Base-by-base conservation (phyloP, 2,329 filamentous ascomycete genomes). In the Cyanodermella asteris region DNA sequence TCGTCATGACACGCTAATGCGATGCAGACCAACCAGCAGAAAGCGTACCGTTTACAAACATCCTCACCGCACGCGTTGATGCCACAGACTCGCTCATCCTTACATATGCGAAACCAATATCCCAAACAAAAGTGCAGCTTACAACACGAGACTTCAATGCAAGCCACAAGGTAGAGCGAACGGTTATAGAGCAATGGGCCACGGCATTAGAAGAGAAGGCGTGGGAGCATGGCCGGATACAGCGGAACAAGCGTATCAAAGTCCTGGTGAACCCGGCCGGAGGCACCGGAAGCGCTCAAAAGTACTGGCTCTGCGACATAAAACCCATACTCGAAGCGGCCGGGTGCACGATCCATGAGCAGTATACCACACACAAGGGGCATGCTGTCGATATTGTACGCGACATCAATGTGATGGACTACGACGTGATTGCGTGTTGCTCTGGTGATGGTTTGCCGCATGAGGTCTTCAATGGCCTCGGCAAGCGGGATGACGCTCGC, bases 381-480 rank as follows among this genome's bases (percentile, higher is more conserved):
- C 75, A 94, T 48, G 87, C 77, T 1, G 58, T 72, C 2, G 72
- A 78, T 12, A 70, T 94, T 31, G 71, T 69, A 7, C 60, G 75
- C 41, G 59, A 68, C 20, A 50, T 91, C 24, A 76, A 93, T 41
- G 60, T 87, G 15, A 64, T 81, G 23, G 64, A 61, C 2, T 91
- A 70, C 46, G 87, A 97, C 50, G 72, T 81, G 6, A 63, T 94
- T 9, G 69, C 84, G 14, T 77, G 78, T 33, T 87, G 80, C 43
- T 93, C 84, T 1, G 87, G 87, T 4, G 87, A 97, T 39, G 87
- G 87, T 7, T 59, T 91, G 19, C 73, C 80, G 0, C 74, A 91
- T 44, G 87, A 97, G 48, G 74, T 91, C 6, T 91, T 93, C 55
- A 94, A 97, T 43, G 87, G 87, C 0, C 53, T 97, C 16, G 81